These are phyloP conservation scores for Sanghuangporus weigelae DNA, from an alignment of 1,284 basidiomycete species.

Conservation along the genomic window DNA sequence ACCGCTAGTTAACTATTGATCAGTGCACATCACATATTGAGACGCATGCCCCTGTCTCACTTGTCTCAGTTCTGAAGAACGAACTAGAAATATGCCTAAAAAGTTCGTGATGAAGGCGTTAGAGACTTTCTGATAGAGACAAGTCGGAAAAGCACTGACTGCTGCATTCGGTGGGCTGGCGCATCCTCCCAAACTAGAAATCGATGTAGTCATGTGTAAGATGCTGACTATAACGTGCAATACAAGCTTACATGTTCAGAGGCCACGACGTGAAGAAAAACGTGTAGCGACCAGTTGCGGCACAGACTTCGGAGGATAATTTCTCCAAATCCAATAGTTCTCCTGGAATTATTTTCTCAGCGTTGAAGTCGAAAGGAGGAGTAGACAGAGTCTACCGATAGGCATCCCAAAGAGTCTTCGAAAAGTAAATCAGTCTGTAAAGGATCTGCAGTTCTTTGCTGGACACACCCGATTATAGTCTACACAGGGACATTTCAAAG, in stretches of 20 bases:
- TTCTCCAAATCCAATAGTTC: constrained; percentile 69
- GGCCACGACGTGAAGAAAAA: constrained; percentile 76
- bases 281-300: constrained; percentile 53
- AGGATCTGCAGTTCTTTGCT: background rate
- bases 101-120: background rate
- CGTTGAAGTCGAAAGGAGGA: background rate
- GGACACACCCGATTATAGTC: constrained; percentile 54
- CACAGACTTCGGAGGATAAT: constrained; percentile 51
- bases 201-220: background rate
- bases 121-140: background rate
- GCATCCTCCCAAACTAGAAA: constrained; percentile 51
- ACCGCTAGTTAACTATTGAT: too few species aligned
- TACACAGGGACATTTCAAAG: constrained; percentile 22
- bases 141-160: constrained; percentile 34
- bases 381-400: constrained; percentile 39
- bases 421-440: constrained; percentile 22
- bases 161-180: constrained; percentile 68
- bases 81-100: background rate
- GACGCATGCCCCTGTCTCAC: too few species aligned
- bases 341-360: constrained; percentile 30
- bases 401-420: constrained; percentile 63
- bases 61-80: background rate
- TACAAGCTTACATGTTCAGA: constrained; percentile 51
- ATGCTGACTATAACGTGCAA: background rate
- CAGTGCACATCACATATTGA: too few species aligned